A percentile compares a stretch with the other conserved stretches of the same genome.
These are phyloP conservation scores for Coemansia sp. DNA, from an alignment of 192 early-diverging fungal genomes.

Conservation along the genomic window DNA sequence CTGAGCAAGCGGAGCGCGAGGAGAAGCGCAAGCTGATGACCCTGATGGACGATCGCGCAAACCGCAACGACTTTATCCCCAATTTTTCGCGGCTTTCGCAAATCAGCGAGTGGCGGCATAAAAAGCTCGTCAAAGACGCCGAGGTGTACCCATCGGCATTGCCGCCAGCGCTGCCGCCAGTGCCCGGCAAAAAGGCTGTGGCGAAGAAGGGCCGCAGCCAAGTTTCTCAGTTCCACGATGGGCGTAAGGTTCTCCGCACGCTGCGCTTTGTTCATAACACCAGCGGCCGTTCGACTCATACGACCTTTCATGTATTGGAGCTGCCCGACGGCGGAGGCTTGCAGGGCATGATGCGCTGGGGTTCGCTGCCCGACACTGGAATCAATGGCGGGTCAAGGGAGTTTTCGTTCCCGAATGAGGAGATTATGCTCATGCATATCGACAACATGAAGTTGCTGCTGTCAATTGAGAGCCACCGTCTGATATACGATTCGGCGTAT, in stretches of 20 bases:
- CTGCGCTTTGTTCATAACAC: constrained; percentile 66
- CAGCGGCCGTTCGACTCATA: constrained; percentile 60
- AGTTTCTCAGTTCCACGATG: constrained; percentile 57
- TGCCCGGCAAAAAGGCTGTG: constrained; percentile 31
- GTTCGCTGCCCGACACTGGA: constrained; percentile 64
- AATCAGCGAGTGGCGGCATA: constrained; percentile 71
- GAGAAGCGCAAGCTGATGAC: constrained; percentile 72
- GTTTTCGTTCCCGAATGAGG: constrained; percentile 55
- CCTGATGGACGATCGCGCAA: constrained; percentile 64
- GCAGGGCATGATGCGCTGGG: constrained; percentile 72
- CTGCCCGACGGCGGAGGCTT: constrained; percentile 53
- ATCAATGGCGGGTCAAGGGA: constrained; percentile 67
- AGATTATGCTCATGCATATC: constrained; percentile 55
- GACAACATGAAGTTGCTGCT: constrained; percentile 56
- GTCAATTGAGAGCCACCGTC: constrained; percentile 52
- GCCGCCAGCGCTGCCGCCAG: constrained; percentile 14
- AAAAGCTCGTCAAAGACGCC: constrained; percentile 59
- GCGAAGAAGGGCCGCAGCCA: constrained; percentile 47
- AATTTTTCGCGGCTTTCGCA: constrained; percentile 72
- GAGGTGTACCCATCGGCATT: constrained; percentile 52
- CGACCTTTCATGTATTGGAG: constrained; percentile 64
- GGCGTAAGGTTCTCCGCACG: constrained; percentile 67
- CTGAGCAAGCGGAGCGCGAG: constrained; percentile 66
- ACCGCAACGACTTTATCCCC: constrained; percentile 62
- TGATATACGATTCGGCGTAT: constrained; percentile 50